Evolutionary conservation across 1,139 yeast species (phyloP), one percentile per base, ranked within the genome.

Genomic region (Debaryomycetaceae sp.): DNA sequence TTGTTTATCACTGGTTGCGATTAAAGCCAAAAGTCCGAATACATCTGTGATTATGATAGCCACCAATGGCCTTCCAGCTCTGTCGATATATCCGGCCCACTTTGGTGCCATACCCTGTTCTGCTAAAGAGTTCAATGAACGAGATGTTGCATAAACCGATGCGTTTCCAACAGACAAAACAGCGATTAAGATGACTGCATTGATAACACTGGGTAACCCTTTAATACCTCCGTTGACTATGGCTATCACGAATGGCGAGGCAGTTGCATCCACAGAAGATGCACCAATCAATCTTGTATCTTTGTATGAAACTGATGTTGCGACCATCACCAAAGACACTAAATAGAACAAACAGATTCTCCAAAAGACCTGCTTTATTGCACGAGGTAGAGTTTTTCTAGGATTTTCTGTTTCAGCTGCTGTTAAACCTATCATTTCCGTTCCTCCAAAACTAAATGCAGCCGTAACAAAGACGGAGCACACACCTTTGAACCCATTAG

Each of bases 221-320:
- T 59, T 62, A 48, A 77, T 70, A 46, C 81, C 81, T 35, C 75
- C 79, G 37, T 70, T 67, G 34, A 60, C 66, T 44, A 79, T 72
- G 32, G 85, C 83, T 57, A 79, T 75, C 41, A 80, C 84, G 49
- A 79, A 79, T 9, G 84, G 83, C 26, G 83, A 78, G 17, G 82
- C 78, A 7, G 78, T 60, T 16, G 78, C 78, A 53, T 75, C 79
- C 24, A 65, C 75, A 17, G 30, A 17, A n/a, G 30, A 17, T 30
- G 30, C 19, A 5, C 68, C 69, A 62, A 64, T 55, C 40, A 64
- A 56, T 30, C 53, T 45, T 47, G 54, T 58, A 30, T 65, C 60
- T 42, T 46, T 53, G 49, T 58, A 52, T 30, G 69, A 67, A 37
- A 64, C 70, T 48, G 63, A 56, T 42, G 63, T 58, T 35, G 68